Percentiles rank a stretch among this genome's conserved stretches.
Conservation (phyloP, 164 flowering plant species). For the Annona squamosa region DNA sequence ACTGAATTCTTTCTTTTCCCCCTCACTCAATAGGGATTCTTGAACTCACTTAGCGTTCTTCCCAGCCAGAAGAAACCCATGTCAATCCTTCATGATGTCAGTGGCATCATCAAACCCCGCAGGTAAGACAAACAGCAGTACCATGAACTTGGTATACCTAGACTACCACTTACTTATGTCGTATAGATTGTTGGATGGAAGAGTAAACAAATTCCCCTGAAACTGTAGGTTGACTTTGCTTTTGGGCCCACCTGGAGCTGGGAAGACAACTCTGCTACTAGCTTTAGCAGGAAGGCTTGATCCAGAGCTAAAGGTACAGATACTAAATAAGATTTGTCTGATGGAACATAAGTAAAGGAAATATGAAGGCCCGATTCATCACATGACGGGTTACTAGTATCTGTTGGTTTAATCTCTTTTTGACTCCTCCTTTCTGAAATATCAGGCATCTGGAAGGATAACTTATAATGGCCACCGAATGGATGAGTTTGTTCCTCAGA, state of each 20-base stretch:
- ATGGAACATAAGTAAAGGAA: too few relatives aligned
- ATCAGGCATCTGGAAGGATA: conserved; percentile 43
- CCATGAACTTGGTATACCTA: neutral
- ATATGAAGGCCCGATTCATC: too few relatives aligned
- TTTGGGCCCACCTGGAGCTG: conserved; percentile 92
- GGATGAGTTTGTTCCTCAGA: conserved; percentile 62
- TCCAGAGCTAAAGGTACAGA: conserved; percentile 15
- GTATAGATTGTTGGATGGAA: neutral
- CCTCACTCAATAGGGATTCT: conserved; percentile 5
- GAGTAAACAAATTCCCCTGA: too few relatives aligned
- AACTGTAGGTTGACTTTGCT: conserved; percentile 64
- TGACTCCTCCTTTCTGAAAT: neutral
- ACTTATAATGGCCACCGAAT: conserved; percentile 62
- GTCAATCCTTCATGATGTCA: conserved; percentile 21
- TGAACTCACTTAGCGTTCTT: conserved; percentile 11
- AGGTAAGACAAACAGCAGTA: conserved; percentile 18
- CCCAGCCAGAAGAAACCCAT: conserved; percentile 19
- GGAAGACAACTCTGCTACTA: conserved; percentile 77
- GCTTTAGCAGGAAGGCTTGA: conserved; percentile 84
- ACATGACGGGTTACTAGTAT: too few relatives aligned
- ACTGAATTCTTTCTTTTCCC: neutral
- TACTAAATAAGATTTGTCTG: too few relatives aligned
- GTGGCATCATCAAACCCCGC: conserved; percentile 34
- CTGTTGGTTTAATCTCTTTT: neutral
- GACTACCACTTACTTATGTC: neutral